These are phyloP conservation scores for Trichoderma brevicompactum DNA, from an alignment of 2,329 filamentous ascomycete species.

Conservation along the genomic window DNA sequence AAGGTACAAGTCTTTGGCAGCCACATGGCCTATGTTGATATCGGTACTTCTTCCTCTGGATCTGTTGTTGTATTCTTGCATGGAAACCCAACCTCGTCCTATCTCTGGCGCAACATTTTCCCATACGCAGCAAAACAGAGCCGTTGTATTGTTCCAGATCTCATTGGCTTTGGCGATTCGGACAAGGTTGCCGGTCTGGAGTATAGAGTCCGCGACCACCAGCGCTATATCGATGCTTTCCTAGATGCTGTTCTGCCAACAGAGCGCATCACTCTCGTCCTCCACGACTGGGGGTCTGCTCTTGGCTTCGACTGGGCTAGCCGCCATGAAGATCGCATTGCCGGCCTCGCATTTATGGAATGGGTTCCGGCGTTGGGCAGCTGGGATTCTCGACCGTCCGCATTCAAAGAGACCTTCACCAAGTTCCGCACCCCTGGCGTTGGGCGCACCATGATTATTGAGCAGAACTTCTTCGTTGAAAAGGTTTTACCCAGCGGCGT, in stretches of 20 bases:
- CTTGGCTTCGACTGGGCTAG: constrained; percentile 17
- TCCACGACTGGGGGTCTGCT: constrained; percentile 16
- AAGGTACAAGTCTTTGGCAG: background rate
- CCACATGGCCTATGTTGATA: constrained; percentile 9
- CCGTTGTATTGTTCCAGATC: constrained; percentile 10
- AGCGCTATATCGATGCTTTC: constrained; percentile 16
- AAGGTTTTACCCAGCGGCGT: background rate
- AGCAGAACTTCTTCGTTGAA: constrained; percentile 3
- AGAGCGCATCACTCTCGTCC: constrained; percentile 1
- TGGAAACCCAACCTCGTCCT: constrained; percentile 16
- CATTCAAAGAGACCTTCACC: background rate
- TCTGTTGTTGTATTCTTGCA: background rate
- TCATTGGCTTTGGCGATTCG: constrained; percentile 11
- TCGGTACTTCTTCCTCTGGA: background rate
- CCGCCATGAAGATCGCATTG: constrained; percentile 4
- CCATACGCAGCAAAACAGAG: background rate
- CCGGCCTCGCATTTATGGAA: constrained; percentile 2
- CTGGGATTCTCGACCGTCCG: background rate
- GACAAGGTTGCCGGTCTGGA: constrained; percentile 8
- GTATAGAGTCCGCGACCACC: constrained; percentile 15
- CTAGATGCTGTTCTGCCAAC: background rate
- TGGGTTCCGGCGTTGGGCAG: background rate
- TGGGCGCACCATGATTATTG: background rate
- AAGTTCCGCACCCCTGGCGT: background rate
- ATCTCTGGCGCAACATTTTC: constrained; percentile 21